These are phyloP conservation scores for Plasmodium fragile DNA, from an alignment of 169 alveolate genomes.

Conservation along the genomic window DNA sequence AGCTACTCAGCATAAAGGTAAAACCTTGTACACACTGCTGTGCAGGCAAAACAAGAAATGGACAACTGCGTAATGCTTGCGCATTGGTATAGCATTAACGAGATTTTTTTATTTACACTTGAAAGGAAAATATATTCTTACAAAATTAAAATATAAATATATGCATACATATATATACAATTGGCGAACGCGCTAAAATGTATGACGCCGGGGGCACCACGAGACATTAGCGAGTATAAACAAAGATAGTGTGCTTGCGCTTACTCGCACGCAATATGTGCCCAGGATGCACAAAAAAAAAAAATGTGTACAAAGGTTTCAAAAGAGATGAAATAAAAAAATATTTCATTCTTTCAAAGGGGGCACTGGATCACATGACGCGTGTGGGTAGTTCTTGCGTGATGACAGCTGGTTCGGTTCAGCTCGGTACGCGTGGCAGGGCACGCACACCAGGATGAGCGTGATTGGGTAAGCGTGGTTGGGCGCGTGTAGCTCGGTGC, in stretches of 20 bases:
- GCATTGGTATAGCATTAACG: neutral
- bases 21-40: neutral
- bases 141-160: neutral
- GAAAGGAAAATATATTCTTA: neutral
- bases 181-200: neutral
- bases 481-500: conserved; percentile 1
- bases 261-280: neutral
- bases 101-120: neutral
- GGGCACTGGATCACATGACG: neutral
- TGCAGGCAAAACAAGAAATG: neutral
- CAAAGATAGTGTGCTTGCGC: neutral
- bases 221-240: neutral
- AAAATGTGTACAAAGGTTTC: neutral
- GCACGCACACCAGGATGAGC: neutral
- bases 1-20: neutral
- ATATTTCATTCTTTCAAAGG: conserved; percentile 9
- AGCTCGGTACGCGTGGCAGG: neutral
- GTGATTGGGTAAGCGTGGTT: neutral
- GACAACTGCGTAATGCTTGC: neutral
- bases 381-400: neutral
- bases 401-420: neutral
- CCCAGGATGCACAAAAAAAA: neutral
- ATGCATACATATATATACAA: neutral
- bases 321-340: conserved; percentile 3
- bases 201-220: neutral